Percentiles rank a stretch among this genome's conserved stretches.
phyloP scores from a whole-genome alignment of 352 stramenopile genomes.

The Phytopythium chamaehyphon region DNA sequence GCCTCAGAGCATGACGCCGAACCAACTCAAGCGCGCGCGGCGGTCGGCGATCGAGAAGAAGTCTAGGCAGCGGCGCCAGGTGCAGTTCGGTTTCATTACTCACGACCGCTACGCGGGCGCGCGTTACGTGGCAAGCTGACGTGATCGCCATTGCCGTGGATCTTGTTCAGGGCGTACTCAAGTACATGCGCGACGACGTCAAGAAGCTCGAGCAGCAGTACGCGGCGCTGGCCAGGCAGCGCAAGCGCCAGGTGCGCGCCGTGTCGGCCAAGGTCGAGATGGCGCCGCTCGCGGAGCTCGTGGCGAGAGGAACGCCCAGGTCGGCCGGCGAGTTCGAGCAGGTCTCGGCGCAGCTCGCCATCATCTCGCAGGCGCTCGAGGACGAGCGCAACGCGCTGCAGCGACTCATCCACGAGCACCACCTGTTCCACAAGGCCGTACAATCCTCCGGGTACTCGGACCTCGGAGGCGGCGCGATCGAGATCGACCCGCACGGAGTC shows the following conservation, averaged over 20 bases:
- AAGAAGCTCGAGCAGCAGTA: conserved; percentile 45
- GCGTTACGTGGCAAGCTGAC: not conserved
- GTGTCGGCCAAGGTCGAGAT: conserved; percentile 6
- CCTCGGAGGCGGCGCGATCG: conserved; percentile 2
- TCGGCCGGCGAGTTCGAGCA: conserved; percentile 11
- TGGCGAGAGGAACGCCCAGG: conserved; percentile 1
- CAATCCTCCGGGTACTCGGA: conserved; percentile 12
- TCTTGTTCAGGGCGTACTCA: conserved; percentile 18
- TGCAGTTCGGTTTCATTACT: not conserved
- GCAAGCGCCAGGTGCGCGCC: conserved; percentile 13
- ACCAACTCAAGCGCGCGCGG: conserved; percentile 30
- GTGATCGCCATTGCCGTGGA: not conserved
- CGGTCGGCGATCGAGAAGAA: conserved; percentile 66
- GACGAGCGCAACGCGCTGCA: conserved; percentile 37
- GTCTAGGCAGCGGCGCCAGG: conserved; percentile 32
- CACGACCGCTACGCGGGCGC: too few species aligned
- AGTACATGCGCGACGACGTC: conserved; percentile 48
- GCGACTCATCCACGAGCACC: conserved; percentile 25
- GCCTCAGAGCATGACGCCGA: conserved; percentile 6
- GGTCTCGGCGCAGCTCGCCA: conserved; percentile 30
- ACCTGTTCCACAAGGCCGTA: conserved; percentile 27
- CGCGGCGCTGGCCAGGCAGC: conserved; percentile 19
- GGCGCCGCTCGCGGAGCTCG: conserved; percentile 5
- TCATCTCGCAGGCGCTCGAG: conserved; percentile 29
- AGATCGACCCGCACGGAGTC: conserved; percentile 17